phyloP scores from a whole-genome alignment of 805 yeast genomes.

The Yarrowia sp. region DNA sequence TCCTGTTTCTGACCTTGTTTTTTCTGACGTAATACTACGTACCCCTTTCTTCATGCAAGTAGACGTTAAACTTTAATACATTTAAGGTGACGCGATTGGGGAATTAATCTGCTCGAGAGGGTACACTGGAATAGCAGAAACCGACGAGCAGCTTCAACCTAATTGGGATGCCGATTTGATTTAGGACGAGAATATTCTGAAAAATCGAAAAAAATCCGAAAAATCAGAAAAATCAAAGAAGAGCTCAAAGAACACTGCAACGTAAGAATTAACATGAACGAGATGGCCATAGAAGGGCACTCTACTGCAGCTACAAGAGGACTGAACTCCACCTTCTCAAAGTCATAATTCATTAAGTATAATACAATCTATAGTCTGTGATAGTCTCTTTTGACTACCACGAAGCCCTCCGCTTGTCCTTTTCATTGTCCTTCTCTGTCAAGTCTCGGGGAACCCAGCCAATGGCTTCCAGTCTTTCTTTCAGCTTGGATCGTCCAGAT shows the following conservation, averaged over 20 bases:
- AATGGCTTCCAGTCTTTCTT: constrained; percentile 18
- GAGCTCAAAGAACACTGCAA: too few relatives aligned
- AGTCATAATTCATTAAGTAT: constrained; percentile 10
- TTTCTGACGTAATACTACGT: not conserved
- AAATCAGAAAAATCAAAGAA: not conserved
- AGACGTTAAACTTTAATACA: not conserved
- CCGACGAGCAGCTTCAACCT: too few relatives aligned
- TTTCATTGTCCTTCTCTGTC: not conserved
- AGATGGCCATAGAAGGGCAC: too few relatives aligned
- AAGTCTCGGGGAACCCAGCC: constrained; percentile 21
- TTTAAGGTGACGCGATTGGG: not conserved
- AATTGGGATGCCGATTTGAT: too few relatives aligned
- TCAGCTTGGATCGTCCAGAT: constrained; percentile 2
- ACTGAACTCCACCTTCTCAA: too few relatives aligned
- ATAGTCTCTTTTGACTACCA: not conserved
- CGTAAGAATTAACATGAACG: not conserved
- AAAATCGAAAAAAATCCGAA: not conserved
- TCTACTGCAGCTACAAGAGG: too few relatives aligned
- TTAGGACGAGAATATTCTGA: too few relatives aligned
- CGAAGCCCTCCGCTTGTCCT: constrained; percentile 9
- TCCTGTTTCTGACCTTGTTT: too few relatives aligned
- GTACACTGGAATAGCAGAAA: too few relatives aligned
- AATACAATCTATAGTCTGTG: constrained; percentile 16
- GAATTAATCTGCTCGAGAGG: too few relatives aligned
- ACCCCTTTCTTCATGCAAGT: not conserved